Evolutionary conservation across 1,284 basidiomycete genomes (phyloP).

Genomic region (Phaffia rhodozyma): DNA sequence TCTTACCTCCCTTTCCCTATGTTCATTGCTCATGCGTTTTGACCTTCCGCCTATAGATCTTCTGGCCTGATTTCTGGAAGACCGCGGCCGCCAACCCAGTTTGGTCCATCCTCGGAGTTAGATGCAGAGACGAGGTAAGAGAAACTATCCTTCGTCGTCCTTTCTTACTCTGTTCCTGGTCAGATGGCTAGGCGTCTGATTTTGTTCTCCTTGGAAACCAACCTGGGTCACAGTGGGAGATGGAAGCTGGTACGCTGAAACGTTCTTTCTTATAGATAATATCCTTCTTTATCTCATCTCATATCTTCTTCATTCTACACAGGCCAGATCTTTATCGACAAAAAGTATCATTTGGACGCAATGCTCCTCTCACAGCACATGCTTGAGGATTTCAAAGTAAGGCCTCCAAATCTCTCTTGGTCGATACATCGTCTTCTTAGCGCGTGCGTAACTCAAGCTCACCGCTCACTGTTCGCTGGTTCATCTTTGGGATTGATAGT

Average conservation of each 20-base stretch:
- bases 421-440: neutral
- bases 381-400: constrained; percentile 31
- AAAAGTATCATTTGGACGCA: constrained; percentile 38
- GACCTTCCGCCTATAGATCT: constrained; percentile 16
- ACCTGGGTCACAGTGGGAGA: constrained; percentile 34
- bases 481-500: constrained; percentile 10
- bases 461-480: too few relatives aligned
- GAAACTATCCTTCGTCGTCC: neutral
- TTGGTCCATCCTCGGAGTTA: constrained; percentile 39
- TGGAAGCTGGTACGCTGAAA: constrained; percentile 18
- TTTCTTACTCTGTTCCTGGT: neutral
- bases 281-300: neutral
- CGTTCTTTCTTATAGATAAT: neutral
- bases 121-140: constrained; percentile 34
- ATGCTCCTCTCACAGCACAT: constrained; percentile 36
- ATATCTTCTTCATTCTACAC: constrained; percentile 29
- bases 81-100: constrained; percentile 36
- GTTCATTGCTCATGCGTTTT: neutral
- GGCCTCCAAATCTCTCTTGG: constrained; percentile 22
- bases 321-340: constrained; percentile 40
- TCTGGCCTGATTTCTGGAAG: constrained; percentile 35
- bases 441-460: constrained; percentile 7
- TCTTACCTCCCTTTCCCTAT: neutral
- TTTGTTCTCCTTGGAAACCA: neutral
- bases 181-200: neutral